These are phyloP conservation scores for Triticum turgidum DNA, from an alignment of 176 grass and related monocot genomes.

Conservation along the genomic window DNA sequence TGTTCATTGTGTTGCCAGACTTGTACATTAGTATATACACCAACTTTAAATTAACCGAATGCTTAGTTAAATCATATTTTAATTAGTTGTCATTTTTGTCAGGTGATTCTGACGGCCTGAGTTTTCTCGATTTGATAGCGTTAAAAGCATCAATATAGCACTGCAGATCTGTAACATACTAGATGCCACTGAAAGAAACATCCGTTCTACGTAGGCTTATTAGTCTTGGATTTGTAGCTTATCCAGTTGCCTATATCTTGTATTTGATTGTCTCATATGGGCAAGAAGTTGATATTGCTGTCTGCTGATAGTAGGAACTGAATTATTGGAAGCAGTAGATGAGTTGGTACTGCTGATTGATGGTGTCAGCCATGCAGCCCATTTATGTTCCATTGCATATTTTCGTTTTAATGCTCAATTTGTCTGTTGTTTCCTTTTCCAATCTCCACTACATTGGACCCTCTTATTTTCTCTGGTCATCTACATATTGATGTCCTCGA, in stretches of 20 bases:
- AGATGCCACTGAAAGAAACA: slow-evolving; percentile 12
- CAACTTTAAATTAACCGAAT: not conserved
- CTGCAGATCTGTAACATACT: not conserved
- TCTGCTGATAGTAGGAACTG: slow-evolving; percentile 18
- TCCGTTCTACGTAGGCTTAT: not conserved
- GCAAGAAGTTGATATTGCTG: slow-evolving; percentile 18
- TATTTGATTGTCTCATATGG: slow-evolving; percentile 37
- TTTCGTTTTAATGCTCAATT: slow-evolving; percentile 13
- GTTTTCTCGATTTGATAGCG: not conserved
- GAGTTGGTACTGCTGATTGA: slow-evolving; percentile 31
- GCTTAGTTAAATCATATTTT: not conserved
- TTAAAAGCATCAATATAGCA: slow-evolving; percentile 20
- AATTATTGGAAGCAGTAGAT: slow-evolving; percentile 28
- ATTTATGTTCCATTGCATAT: slow-evolving; percentile 25
- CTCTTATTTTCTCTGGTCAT: slow-evolving; percentile 22
- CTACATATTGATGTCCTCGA: slow-evolving; percentile 5
- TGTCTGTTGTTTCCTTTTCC: slow-evolving; percentile 19
- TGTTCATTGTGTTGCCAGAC: not conserved
- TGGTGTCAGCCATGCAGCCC: not conserved
- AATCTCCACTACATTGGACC: slow-evolving; percentile 11
- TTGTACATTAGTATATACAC: not conserved
- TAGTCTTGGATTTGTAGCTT: not conserved
- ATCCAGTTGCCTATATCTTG: slow-evolving; percentile 20
- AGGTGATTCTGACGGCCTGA: slow-evolving; percentile 17
- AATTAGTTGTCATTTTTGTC: not conserved